Percentiles rank a stretch among this genome's conserved stretches.
Conservation (phyloP, 1,284 basidiomycete species). For the Grifola frondosa region DNA sequence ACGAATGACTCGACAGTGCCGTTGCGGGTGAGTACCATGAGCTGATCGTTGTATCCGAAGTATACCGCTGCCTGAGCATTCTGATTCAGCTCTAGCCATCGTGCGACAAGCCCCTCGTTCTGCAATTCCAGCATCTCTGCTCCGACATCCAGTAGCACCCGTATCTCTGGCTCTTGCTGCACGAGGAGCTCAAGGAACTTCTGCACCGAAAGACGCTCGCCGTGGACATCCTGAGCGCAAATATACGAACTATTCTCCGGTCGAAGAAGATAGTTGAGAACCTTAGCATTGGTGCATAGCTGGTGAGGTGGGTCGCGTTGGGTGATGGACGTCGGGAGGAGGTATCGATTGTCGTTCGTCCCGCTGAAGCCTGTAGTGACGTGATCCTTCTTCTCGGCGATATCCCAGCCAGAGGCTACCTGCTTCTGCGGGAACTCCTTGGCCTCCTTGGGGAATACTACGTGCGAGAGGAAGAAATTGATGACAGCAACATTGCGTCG, state of each 20-base stretch:
- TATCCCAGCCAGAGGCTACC: constrained; percentile 52
- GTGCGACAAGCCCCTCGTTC: constrained; percentile 39
- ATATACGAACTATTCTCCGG: constrained; percentile 44
- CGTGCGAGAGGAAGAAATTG: constrained; percentile 48
- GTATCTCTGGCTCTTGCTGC: constrained; percentile 35
- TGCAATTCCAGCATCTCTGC: constrained; percentile 55
- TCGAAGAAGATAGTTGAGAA: constrained; percentile 44
- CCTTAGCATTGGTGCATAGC: constrained; percentile 49
- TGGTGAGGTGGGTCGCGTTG: constrained; percentile 45
- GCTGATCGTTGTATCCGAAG: constrained; percentile 44
- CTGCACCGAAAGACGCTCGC: too few species aligned
- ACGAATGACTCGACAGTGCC: constrained; percentile 38
- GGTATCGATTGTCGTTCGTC: constrained; percentile 51
- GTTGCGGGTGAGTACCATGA: constrained; percentile 42
- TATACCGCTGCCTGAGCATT: constrained; percentile 44
- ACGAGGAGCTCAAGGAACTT: constrained; percentile 37
- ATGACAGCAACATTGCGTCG: constrained; percentile 42
- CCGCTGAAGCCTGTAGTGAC: constrained; percentile 56
- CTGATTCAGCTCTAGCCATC: constrained; percentile 39
- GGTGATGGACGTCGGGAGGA: constrained; percentile 46
- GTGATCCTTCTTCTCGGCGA: constrained; percentile 39
- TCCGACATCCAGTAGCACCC: constrained; percentile 53
- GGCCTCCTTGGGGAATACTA: constrained; percentile 50
- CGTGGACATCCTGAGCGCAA: constrained; percentile 22
- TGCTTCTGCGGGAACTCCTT: constrained; percentile 50